Evolutionary conservation across 257 asterid genomes (phyloP).

Genomic region (Nicotiana obtusifolia): DNA sequence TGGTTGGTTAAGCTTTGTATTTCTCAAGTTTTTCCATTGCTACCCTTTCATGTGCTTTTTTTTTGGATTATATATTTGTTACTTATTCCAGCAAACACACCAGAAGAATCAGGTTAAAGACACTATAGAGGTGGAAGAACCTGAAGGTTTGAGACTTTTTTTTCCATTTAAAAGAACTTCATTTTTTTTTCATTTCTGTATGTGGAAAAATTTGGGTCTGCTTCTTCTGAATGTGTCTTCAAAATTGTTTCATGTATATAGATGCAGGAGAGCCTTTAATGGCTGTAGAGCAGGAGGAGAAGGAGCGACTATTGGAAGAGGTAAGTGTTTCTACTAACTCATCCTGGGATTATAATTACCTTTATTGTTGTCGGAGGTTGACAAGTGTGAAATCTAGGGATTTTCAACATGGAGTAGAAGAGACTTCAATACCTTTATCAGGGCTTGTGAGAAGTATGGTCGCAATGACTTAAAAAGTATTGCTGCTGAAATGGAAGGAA

Average conservation of each 20-base stretch:
- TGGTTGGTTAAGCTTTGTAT: constrained; percentile 52
- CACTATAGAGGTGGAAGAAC: constrained; percentile 83
- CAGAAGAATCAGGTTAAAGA: constrained; percentile 90
- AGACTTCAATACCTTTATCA: constrained; percentile 88
- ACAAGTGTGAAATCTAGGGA: constrained; percentile 44
- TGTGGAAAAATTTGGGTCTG: constrained; percentile 17
- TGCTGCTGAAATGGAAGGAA: constrained; percentile 98
- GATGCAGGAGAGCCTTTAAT: constrained; percentile 96
- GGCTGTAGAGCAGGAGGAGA: constrained; percentile 96
- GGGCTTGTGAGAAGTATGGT: constrained; percentile 98
- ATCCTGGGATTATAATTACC: neutral
- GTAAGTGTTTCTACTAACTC: constrained; percentile 29
- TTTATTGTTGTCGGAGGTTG: neutral
- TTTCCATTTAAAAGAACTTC: neutral
- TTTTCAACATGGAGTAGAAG: constrained; percentile 96
- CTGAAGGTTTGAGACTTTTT: constrained; percentile 54
- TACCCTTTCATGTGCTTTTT: neutral
- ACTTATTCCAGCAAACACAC: constrained; percentile 49
- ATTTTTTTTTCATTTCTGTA: constrained; percentile 7
- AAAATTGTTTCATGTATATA: constrained; percentile 13
- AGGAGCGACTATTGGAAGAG: constrained; percentile 77
- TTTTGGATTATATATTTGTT: constrained; percentile 12
- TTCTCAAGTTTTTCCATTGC: neutral
- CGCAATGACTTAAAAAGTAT: constrained; percentile 74
- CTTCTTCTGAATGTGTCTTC: neutral